phyloP scores from a whole-genome alignment of 139 green algal species.

The Eudorina sp. region DNA sequence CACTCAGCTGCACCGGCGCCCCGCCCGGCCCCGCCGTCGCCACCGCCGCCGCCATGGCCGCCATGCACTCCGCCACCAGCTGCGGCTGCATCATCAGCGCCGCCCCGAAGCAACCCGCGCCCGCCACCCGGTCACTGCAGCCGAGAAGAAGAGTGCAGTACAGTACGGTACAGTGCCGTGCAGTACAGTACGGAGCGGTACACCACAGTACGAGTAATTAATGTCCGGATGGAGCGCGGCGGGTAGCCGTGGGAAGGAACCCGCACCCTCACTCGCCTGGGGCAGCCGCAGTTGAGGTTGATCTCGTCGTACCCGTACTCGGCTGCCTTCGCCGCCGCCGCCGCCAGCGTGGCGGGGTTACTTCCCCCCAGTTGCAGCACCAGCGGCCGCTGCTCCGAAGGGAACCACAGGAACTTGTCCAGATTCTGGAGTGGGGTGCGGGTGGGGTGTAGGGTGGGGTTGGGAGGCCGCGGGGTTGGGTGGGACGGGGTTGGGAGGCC shows the following conservation, averaged over 20 bases:
- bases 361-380: conserved; percentile 91
- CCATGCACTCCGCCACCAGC: conserved; percentile 82
- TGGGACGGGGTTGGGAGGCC: too few relatives aligned
- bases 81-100: conserved; percentile 88
- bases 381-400: conserved; percentile 91
- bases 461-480: too few relatives aligned
- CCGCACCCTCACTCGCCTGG: conserved; percentile 70
- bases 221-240: too few relatives aligned
- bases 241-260: too few relatives aligned
- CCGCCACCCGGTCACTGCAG: conserved; percentile 85
- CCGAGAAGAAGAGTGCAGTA: too few relatives aligned
- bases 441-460: background rate
- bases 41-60: conserved; percentile 66
- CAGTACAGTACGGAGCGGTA: too few relatives aligned
- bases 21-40: background rate
- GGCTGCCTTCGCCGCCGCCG: conserved; percentile 65
- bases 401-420: conserved; percentile 88
- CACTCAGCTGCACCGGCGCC: conserved; percentile 69
- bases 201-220: too few relatives aligned
- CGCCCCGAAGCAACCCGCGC: conserved; percentile 93
- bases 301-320: conserved; percentile 91
- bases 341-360: conserved; percentile 78
- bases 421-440: conserved; percentile 25
- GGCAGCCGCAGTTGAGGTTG: conserved; percentile 97
- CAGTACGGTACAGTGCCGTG: too few relatives aligned